Base-by-base conservation (phyloP, 306 rosid species). In the Cicer bijugum region DNA sequence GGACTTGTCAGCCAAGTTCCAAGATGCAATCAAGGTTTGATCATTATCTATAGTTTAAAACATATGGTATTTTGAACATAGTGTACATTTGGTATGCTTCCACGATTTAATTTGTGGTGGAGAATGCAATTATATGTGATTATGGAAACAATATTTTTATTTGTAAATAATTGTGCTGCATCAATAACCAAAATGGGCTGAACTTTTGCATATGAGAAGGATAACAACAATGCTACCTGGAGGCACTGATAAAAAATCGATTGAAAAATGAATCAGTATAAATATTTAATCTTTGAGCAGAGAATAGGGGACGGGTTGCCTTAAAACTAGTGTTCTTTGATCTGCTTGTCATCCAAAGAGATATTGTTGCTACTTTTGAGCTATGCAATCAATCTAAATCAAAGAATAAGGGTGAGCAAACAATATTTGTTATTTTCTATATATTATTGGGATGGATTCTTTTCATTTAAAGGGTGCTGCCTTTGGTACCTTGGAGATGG, bases 1-100 rank as follows among this genome's bases (percentile, higher is more conserved):
- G 78, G 98, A 91, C 72, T 81, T 94, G 60, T 94, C 97, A 74
- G 81, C 87, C 66, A 94, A 68, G 85, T 94, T 94, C 81, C 98
- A 94, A 84, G 97, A 91, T 84, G 98, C 98, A 46, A 94, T 94
- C 79, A 89, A 89, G 98, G 98, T 91, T 56, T 46, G 84, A 17
- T 59, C 28, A 4, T 67, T 71, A 45, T 52, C 53, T 37, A 37
- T 12, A 62, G 38, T 69, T 50, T 60, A 65, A 42, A 67, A 67
- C 65, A 65, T 66, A 35, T 56, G 67, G 74, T 40, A 55, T 74
- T 50, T 51, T 74, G 46, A 71, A 58, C 53, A 47, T 11, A 50
- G 79, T 35, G 20, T 79, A 12, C 14, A 66, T 57, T 20, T 43
- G 70, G 44, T 78, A 62, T 64, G 10, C 76, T 71, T 71, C 56